Evolutionary conservation across 2,329 filamentous ascomycete species (phyloP), one percentile per base, ranked within the genome.

Genomic region (Colletotrichum shisoi): DNA sequence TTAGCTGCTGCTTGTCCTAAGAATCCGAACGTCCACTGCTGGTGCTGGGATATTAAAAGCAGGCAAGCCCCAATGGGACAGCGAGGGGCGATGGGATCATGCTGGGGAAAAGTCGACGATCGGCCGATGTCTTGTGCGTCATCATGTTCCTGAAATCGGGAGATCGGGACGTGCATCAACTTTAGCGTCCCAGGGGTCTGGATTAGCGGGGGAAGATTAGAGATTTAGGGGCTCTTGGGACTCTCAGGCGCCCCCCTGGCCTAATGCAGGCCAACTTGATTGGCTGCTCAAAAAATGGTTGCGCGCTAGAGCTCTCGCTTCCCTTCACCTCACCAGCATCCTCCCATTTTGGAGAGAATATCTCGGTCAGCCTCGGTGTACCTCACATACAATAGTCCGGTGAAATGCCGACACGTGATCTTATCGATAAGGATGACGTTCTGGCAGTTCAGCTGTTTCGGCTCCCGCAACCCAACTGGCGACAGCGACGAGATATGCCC

Each of bases 81-180:
- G 5, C 24, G 48, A 15, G 42, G 42, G 9, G 37, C 42, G 61
- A 60, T 59, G 54, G 42, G 45, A 51, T 60, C 56, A 21, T 37
- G 61, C 61, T 60, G 49, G 61, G 52, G 48, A 65, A 54, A 27
- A 59, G 42, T 34, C 34, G 57, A 57, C 54, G 68, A 68, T 69
- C 65, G 68, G 49, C 65, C 65, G 68, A 69, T 69, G 68, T 68
- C 68, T 68, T 68, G 51, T 59, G 61, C 68, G 65, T 69, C 68
- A 69, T 62, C 54, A 62, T 49, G 68, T 68, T 69, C 46, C 64
- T 61, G 56, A 51, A 64, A 69, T 69, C 68, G 68, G 61, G n/a
- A 62, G 57, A 68, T 67, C 62, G 64, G 65, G 42, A 65, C 56
- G 49, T 56, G 56, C 65, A 68, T 65, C 54, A 37, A 52, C 46